Base-by-base conservation (phyloP, 805 yeast genomes). In the Wickerhamiella alocasiicola region DNA sequence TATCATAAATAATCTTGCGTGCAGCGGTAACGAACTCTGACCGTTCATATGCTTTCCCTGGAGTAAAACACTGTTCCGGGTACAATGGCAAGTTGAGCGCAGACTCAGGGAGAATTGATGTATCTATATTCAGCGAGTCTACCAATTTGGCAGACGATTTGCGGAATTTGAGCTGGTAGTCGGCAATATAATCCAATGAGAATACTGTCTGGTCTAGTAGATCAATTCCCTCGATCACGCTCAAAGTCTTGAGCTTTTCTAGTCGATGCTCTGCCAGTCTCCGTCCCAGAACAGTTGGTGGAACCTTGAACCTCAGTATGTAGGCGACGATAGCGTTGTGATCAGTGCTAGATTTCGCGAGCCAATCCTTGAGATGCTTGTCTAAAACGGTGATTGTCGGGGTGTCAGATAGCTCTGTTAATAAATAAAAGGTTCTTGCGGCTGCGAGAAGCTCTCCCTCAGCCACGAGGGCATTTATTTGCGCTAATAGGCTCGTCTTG, bases 161-260 rank as follows among this genome's bases (percentile, higher is more conserved):
- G 17, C 18, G 6, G 26, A 36, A 36, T 18, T 36, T 36, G 12
- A 36, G 32, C 19, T 27, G 31, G 12, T 36, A 36, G n/a, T 36
- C 32, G 5, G 39, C 31, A 13, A 36, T 36, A 19, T 36, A 36
- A 13, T 27, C 39, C 5, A 36, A 26, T 3, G 39, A 26, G 6
- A 18, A 26, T n/a, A 26, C 25, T 21, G 39, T 36, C 19, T 36
- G 31, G 23, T 36, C 31, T 17, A 36, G 19, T 17, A 36, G 16
- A 6, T 26, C 31, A 23, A 36, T 28, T n/a, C 31, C 39, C 2
- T 28, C 25, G 5, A 36, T 12, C 2, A 36, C 23, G 4, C 20
- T 20, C 2, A 36, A 31, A n/a, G 13, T 16, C 16, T 13, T 12
- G 2, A 36, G 31, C 32, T 24, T 26, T 4, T 5, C n/a, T 5